Evolutionary conservation across 140 eudicot genomes (phyloP), one percentile per base, ranked within the genome.

Genomic region (Bidens hawaiensis): DNA sequence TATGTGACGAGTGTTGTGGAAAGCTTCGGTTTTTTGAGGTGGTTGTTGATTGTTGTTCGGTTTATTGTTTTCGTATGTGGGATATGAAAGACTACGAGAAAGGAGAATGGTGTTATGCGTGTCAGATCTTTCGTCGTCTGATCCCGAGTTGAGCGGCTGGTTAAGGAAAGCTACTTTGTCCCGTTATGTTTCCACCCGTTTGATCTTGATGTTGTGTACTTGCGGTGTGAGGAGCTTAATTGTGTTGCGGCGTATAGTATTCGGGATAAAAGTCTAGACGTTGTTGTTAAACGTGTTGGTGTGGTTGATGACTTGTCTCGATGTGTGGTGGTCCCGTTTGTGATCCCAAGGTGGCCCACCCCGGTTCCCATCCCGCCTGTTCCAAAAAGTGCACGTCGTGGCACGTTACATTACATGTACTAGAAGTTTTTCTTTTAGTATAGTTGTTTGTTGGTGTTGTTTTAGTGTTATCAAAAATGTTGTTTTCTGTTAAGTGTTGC

Each of bases 321-420:
- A 83, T 80, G 83, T 19, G 83, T 81, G 66, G 78, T 81, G 61
- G 50, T 81, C 40, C 86, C 86, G 16, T 78, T 73, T 73, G 75
- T 81, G 80, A 68, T 73, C 49, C 86, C 86, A 2, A 64, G 75
- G 77, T 81, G 86, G 83, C 86, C 83, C 19, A 73, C 80, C 8
- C 83, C 83, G 1, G 75, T 81, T 73, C 83, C 83, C 4, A 52
- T 69, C 2, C 78, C 73, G 1, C 78, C 73, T 16, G 50, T 56
- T 23, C 64, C 73, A 3, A 77, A n/a, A n/a, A n/a, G n/a, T n/a
- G n/a, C n/a, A n/a, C n/a, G n/a, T n/a, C n/a, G n/a, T n/a, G n/a
- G n/a, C n/a, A n/a, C n/a, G n/a, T n/a, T n/a, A n/a, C n/a, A n/a
- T n/a, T n/a, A n/a, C n/a, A n/a, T n/a, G n/a, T n/a, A n/a, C n/a